phyloP scores from a whole-genome alignment of 164 flowering plant genomes.

The Vitis amurensis region DNA sequence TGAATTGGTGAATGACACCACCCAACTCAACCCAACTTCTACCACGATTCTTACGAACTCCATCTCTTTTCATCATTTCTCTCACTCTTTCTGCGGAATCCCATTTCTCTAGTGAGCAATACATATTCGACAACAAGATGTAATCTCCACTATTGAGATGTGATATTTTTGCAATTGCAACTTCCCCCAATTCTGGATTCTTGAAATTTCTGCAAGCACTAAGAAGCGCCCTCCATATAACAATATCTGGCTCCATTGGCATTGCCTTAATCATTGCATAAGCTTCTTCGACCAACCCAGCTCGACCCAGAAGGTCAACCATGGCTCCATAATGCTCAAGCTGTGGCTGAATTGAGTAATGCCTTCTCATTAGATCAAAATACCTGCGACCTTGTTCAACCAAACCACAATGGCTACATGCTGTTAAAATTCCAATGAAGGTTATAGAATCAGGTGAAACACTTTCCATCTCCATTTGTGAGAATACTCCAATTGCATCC shows the following conservation, averaged over 20 bases:
- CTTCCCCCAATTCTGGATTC: conserved; percentile 49
- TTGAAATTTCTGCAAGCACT: conserved; percentile 67
- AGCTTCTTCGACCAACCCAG: conserved; percentile 72
- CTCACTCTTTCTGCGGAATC: conserved; percentile 54
- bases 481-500: conserved; percentile 54
- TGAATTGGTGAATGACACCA: conserved; percentile 59
- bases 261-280: conserved; percentile 43
- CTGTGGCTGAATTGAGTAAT: conserved; percentile 51
- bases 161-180: conserved; percentile 47
- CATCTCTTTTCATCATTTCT: conserved; percentile 54
- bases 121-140: conserved; percentile 71
- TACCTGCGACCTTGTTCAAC: conserved; percentile 51
- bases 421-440: conserved; percentile 50
- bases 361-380: conserved; percentile 48
- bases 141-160: conserved; percentile 64
- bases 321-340: conserved; percentile 82
- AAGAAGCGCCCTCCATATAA: conserved; percentile 72
- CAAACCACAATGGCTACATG: conserved; percentile 73
- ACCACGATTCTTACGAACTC: conserved; percentile 58
- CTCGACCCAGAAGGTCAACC: conserved; percentile 75
- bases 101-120: conserved; percentile 64
- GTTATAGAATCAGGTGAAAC: conserved; percentile 55
- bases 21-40: conserved; percentile 76
- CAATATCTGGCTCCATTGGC: conserved; percentile 71
- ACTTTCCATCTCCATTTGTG: conserved; percentile 45